These are phyloP conservation scores for Pythium volutum DNA, from an alignment of 352 stramenopile genomes.

Conservation along the genomic window DNA sequence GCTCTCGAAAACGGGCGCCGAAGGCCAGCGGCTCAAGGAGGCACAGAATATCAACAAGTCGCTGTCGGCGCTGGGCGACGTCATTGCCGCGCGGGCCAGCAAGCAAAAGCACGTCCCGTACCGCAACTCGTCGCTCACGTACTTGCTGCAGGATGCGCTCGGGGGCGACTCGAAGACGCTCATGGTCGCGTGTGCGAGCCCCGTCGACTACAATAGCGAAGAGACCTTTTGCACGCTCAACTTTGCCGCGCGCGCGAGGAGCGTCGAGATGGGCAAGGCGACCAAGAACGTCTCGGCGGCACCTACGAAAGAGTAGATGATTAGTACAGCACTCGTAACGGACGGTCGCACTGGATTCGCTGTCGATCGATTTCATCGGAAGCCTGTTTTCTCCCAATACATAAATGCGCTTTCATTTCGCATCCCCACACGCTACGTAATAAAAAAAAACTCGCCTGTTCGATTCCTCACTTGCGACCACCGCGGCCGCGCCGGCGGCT, in stretches of 20 bases:
- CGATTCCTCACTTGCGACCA: slow-evolving; percentile 13
- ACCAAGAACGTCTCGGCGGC: slow-evolving; percentile 74
- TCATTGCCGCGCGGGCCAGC: slow-evolving; percentile 90
- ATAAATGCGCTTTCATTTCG: slow-evolving; percentile 18
- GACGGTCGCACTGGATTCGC: not conserved
- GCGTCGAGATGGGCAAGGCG: slow-evolving; percentile 88
- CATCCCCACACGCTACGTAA: not conserved
- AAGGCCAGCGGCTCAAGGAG: slow-evolving; percentile 87
- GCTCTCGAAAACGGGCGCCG: slow-evolving; percentile 87
- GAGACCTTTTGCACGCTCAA: slow-evolving; percentile 93
- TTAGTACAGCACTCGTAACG: not conserved
- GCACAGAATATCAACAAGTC: slow-evolving; percentile 94
- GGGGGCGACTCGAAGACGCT: slow-evolving; percentile 91
- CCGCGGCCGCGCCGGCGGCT: slow-evolving; percentile 31
- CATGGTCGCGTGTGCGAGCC: slow-evolving; percentile 91
- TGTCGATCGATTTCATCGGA: not conserved
- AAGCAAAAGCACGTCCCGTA: slow-evolving; percentile 93
- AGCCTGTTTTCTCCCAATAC: slow-evolving; percentile 12
- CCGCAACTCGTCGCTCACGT: slow-evolving; percentile 93
- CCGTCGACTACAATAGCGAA: slow-evolving; percentile 89
- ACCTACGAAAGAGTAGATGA: slow-evolving; percentile 31
- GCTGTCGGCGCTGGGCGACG: slow-evolving; percentile 95
- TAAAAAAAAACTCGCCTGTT: not conserved
- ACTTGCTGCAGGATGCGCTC: slow-evolving; percentile 91
- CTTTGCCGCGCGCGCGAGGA: slow-evolving; percentile 84